These are phyloP conservation scores for Solanum virginianum DNA, from an alignment of 257 asterid genomes.

Conservation along the genomic window DNA sequence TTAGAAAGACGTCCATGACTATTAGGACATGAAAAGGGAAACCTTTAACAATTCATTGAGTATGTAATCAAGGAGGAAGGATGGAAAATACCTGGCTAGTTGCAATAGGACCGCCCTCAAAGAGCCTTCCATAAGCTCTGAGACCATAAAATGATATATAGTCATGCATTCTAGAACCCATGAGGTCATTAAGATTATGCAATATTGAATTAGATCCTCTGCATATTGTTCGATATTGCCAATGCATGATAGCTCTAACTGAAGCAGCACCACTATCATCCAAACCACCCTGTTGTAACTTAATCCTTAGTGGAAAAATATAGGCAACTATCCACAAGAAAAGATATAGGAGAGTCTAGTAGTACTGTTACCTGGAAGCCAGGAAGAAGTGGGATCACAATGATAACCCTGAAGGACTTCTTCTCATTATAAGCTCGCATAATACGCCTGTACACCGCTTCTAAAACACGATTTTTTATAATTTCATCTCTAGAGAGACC, in stretches of 20 bases:
- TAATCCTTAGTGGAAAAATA: slow-evolving; percentile 6
- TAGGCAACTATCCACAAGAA: background rate
- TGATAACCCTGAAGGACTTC: slow-evolving; percentile 79
- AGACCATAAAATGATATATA: slow-evolving; percentile 86
- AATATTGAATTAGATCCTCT: slow-evolving; percentile 71
- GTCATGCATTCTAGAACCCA: slow-evolving; percentile 75
- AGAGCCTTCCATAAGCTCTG: slow-evolving; percentile 69
- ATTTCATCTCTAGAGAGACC: slow-evolving; percentile 88
- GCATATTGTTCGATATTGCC: slow-evolving; percentile 90
- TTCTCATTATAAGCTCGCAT: slow-evolving; percentile 76
- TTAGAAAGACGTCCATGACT: background rate
- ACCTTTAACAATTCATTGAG: background rate
- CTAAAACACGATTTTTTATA: slow-evolving; percentile 76
- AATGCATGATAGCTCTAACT: slow-evolving; percentile 96
- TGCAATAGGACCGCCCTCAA: slow-evolving; percentile 75
- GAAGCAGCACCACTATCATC: slow-evolving; percentile 99
- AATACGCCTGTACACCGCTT: slow-evolving; percentile 65
- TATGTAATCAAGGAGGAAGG: background rate
- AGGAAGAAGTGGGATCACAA: slow-evolving; percentile 93
- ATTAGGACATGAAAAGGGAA: background rate
- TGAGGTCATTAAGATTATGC: slow-evolving; percentile 51
- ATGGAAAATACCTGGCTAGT: slow-evolving; percentile 64
- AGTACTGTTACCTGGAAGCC: slow-evolving; percentile 75
- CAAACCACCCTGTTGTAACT: slow-evolving; percentile 66
- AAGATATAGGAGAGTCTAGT: background rate